Percentiles rank a stretch among this genome's conserved stretches.
These are phyloP conservation scores for Cladosporium sp. DNA, from an alignment of 2,329 filamentous ascomycete genomes.

Conservation along the genomic window DNA sequence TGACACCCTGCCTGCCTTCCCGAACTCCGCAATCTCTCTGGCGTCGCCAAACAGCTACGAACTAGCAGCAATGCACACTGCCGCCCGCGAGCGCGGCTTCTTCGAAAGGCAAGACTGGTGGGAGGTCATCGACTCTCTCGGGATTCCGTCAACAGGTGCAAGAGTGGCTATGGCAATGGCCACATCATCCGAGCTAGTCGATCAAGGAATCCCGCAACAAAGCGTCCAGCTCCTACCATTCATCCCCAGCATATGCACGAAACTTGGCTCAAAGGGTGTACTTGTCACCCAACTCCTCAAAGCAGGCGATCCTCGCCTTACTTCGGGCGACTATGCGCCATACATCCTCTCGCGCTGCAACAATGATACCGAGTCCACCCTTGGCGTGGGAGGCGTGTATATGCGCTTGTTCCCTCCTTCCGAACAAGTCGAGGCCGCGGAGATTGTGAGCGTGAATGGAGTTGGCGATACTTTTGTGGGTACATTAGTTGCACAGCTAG, in stretches of 20 bases:
- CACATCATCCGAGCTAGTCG: conserved; percentile 67
- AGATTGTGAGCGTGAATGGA: conserved; percentile 88
- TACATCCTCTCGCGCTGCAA: conserved; percentile 67
- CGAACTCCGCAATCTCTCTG: conserved; percentile 65
- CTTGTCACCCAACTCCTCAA: conserved; percentile 71
- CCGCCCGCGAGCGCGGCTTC: conserved; percentile 65
- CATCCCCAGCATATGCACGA: conserved; percentile 80
- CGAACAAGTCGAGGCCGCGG: conserved; percentile 58
- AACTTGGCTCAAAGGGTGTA: conserved; percentile 74
- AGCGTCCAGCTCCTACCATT: conserved; percentile 83
- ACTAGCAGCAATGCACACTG: conserved; percentile 72
- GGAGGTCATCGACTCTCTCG: conserved; percentile 72
- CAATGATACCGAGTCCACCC: conserved; percentile 52
- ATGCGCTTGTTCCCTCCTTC: conserved; percentile 70
- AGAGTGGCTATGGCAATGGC: conserved; percentile 69
- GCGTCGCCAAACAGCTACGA: conserved; percentile 83
- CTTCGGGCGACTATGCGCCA: conserved; percentile 59
- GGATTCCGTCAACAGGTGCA: conserved; percentile 68
- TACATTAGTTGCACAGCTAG: conserved; percentile 76
- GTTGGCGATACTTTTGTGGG: conserved; percentile 93
- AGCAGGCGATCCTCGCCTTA: conserved; percentile 67
- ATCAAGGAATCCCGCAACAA: conserved; percentile 80
- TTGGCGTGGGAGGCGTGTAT: conserved; percentile 73
- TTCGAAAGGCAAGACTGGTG: conserved; percentile 77
- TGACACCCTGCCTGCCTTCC: conserved; percentile 51